Percentiles rank a stretch among this genome's conserved stretches.
phyloP scores from a whole-genome alignment of 140 eudicot species.

The Anethum foeniculum region DNA sequence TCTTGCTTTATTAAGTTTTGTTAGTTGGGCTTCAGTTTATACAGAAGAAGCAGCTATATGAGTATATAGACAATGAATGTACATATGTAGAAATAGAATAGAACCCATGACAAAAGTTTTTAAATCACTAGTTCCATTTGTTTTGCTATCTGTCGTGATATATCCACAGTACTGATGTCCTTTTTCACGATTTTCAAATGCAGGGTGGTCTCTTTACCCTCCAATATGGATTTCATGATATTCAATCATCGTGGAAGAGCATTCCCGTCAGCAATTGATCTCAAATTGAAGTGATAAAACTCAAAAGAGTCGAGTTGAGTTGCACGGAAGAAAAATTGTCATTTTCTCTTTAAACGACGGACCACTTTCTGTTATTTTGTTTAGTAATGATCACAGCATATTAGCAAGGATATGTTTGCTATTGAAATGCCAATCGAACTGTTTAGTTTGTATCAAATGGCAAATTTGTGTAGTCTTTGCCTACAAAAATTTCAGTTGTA shows the following conservation, averaged over 20 bases:
- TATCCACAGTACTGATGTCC: neutral
- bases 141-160: neutral
- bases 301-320: neutral
- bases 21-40: neutral
- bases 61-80: neutral
- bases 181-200: constrained; percentile 13
- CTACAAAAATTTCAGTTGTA: neutral
- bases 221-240: constrained; percentile 81
- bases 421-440: neutral
- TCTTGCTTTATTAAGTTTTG: neutral
- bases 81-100: neutral
- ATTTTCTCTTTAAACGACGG: neutral
- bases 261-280: constrained; percentile 44
- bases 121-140: neutral
- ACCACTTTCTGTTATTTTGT: neutral
- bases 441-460: neutral
- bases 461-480: neutral
- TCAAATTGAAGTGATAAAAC: constrained; percentile 49
- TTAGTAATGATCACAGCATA: constrained; percentile 2
- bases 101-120: neutral
- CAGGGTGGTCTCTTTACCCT: constrained; percentile 77
- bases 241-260: constrained; percentile 96
- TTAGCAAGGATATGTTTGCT: neutral
- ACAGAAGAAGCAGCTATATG: neutral
- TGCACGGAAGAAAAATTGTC: neutral